phyloP scores from a whole-genome alignment of 2,329 filamentous ascomycete genomes.

The Ceratocystis huliohia region DNA sequence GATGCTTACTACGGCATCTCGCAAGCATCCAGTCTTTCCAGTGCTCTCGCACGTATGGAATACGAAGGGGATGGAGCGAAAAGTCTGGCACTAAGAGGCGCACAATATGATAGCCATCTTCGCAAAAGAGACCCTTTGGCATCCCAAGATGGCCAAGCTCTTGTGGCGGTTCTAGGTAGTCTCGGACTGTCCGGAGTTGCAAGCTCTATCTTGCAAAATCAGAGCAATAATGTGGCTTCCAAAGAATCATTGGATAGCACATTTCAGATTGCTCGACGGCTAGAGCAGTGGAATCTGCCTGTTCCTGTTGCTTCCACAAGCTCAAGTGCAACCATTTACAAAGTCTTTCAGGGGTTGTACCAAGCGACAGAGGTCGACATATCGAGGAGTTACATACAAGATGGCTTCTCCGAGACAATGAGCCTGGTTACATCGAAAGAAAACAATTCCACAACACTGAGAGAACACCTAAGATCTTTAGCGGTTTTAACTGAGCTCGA shows the following conservation, averaged over 20 bases:
- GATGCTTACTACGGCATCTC: conserved; percentile 90
- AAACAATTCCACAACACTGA: conserved; percentile 39
- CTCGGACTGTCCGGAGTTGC: conserved; percentile 80
- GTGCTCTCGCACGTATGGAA: conserved; percentile 69
- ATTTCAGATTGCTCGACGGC: conserved; percentile 63
- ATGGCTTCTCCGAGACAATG: conserved; percentile 50
- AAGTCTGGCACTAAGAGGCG: conserved; percentile 78
- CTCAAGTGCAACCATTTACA: conserved; percentile 60
- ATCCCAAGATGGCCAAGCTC: conserved; percentile 49
- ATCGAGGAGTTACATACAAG: conserved; percentile 47
- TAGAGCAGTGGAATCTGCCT: conserved; percentile 87
- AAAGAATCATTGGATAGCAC: conserved; percentile 52
- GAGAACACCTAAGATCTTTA: conserved; percentile 47
- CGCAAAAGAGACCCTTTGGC: conserved; percentile 45
- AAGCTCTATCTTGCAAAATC: conserved; percentile 61
- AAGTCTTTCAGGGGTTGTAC: conserved; percentile 66
- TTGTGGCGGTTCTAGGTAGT: conserved; percentile 64
- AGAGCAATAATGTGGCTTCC: conserved; percentile 44
- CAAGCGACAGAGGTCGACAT: conserved; percentile 45
- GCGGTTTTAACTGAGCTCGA: conserved; percentile 71
- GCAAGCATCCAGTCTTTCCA: conserved; percentile 61
- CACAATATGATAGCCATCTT: conserved; percentile 78
- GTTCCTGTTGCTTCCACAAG: conserved; percentile 50
- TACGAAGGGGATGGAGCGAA: conserved; percentile 82
- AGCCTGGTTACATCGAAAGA: conserved; percentile 38